These are phyloP conservation scores for Hypoxylon trugodes DNA, from an alignment of 495 filamentous ascomycete genomes.

Conservation along the genomic window DNA sequence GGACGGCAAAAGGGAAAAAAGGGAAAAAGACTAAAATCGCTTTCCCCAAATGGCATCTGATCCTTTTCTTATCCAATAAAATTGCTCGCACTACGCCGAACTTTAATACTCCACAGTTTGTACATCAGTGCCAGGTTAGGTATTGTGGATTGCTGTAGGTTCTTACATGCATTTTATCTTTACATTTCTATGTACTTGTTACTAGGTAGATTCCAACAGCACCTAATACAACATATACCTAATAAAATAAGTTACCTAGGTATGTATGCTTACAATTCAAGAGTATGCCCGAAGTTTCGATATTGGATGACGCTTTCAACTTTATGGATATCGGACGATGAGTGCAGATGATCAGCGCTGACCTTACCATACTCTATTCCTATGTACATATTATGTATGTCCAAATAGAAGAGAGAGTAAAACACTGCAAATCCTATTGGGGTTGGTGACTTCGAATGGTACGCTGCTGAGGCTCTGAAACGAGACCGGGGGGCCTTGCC, in stretches of 20 bases:
- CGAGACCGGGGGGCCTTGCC: slow-evolving; percentile 13
- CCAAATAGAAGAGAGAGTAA: no score
- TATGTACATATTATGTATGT: no score
- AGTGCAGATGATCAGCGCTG: slow-evolving; percentile 28
- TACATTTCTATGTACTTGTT: no score
- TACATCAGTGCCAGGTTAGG: slow-evolving; percentile 2
- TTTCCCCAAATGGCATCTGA: slow-evolving; percentile 40
- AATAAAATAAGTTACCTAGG: background rate
- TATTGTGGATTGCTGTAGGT: no score
- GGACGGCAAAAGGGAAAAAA: slow-evolving; percentile 15
- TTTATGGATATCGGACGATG: slow-evolving; percentile 30
- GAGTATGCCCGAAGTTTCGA: slow-evolving; percentile 10
- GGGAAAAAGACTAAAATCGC: slow-evolving; percentile 27
- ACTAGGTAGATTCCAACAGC: background rate
- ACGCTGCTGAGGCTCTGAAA: slow-evolving; percentile 37
- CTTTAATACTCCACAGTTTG: slow-evolving; percentile 11
- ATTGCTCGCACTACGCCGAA: slow-evolving; percentile 4
- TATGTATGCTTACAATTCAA: background rate
- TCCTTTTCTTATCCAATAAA: slow-evolving; percentile 29
- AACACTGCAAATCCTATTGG: slow-evolving; percentile 14
- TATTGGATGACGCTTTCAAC: slow-evolving; percentile 24
- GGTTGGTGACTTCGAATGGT: background rate
- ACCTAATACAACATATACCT: background rate
- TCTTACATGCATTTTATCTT: slow-evolving; percentile 15
- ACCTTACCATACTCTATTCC: slow-evolving; percentile 6